A percentile compares a stretch with the other conserved stretches of the same genome.
phyloP scores from a whole-genome alignment of 2,329 filamentous ascomycete species.

The Blastomyces percursus region DNA sequence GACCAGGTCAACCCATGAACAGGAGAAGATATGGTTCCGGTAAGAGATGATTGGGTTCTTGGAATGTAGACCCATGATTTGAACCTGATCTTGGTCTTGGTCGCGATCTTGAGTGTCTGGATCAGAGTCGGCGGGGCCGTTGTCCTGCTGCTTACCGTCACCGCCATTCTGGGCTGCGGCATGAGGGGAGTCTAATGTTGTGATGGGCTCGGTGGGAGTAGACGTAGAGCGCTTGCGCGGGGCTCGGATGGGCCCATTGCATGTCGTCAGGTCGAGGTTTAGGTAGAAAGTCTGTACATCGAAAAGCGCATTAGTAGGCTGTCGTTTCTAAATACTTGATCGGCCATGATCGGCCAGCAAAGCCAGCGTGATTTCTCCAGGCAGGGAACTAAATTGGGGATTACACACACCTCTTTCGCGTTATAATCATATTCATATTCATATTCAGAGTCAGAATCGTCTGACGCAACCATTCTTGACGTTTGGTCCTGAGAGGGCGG shows the following conservation, averaged over 20 bases:
- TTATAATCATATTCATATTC: constrained; percentile 50
- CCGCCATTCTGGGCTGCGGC: constrained; percentile 3
- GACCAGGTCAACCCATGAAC: constrained; percentile 69
- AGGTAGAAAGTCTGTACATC: constrained; percentile 45
- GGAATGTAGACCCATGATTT: constrained; percentile 75
- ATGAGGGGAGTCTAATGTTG: constrained; percentile 8
- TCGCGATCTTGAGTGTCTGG: constrained; percentile 10
- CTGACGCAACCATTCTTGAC: constrained; percentile 15
- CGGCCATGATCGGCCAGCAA: not conserved
- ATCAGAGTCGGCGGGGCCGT: constrained; percentile 12
- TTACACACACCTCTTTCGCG: constrained; percentile 41
- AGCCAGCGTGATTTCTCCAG: not conserved
- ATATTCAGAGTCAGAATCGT: constrained; percentile 48
- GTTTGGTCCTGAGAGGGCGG: not conserved
- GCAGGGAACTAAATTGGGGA: not conserved
- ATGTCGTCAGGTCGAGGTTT: constrained; percentile 46
- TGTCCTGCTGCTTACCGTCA: constrained; percentile 6
- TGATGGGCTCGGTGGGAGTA: constrained; percentile 13
- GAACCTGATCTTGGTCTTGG: constrained; percentile 42
- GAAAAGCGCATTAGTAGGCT: not conserved
- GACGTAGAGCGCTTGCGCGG: constrained; percentile 17
- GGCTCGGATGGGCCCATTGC: constrained; percentile 29
- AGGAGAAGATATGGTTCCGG: constrained; percentile 64
- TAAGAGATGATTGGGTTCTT: constrained; percentile 68
- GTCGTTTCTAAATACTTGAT: not conserved